phyloP scores from a whole-genome alignment of 176 grass and related monocot species.

The Musa itinerans region DNA sequence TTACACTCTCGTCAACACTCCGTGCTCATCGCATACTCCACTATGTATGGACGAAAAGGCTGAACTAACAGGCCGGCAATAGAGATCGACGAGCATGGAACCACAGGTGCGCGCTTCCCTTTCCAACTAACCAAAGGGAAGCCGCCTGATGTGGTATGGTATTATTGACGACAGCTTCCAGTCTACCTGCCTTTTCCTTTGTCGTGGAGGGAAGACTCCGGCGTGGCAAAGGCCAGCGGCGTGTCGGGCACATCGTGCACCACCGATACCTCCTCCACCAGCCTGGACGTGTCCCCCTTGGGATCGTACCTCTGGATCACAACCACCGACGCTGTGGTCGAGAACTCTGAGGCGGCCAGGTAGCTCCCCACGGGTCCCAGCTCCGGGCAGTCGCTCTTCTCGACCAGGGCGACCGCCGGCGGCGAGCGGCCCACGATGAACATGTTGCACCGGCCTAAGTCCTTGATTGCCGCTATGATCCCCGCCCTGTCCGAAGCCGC shows the following conservation, averaged over 20 bases:
- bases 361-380: slow-evolving; percentile 36
- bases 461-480: slow-evolving; percentile 21
- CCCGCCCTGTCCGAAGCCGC: slow-evolving; percentile 4
- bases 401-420: slow-evolving; percentile 16
- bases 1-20: too few relatives aligned
- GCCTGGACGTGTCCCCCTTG: not conserved
- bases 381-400: slow-evolving; percentile 46
- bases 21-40: too few relatives aligned
- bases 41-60: too few relatives aligned
- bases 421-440: slow-evolving; percentile 32
- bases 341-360: slow-evolving; percentile 49
- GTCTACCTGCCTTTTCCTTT: not conserved
- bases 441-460: slow-evolving; percentile 27
- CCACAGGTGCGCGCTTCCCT: too few relatives aligned
- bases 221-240: not conserved
- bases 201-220: not conserved
- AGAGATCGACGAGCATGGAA: too few relatives aligned
- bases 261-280: not conserved
- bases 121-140: too few relatives aligned
- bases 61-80: too few relatives aligned
- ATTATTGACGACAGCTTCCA: too few relatives aligned
- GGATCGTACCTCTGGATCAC: slow-evolving; percentile 40
- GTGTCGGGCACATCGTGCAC: not conserved
- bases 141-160: too few relatives aligned
- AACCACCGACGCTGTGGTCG: slow-evolving; percentile 35